Conservation (phyloP, 2,329 filamentous ascomycete species). For the Fusarium lyarnte region DNA sequence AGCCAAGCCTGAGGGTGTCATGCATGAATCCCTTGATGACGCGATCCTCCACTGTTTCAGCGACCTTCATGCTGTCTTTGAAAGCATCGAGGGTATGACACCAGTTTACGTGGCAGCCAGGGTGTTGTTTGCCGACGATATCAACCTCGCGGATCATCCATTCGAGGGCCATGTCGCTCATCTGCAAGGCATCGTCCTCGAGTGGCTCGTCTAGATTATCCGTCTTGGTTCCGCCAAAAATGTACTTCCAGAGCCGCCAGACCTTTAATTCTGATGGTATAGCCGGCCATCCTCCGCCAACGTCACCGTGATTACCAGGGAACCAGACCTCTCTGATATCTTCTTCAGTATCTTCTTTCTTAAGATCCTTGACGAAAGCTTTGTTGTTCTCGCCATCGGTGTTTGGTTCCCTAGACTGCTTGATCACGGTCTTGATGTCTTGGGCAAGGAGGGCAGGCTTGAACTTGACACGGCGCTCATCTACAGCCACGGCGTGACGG, state of each 20-base stretch:
- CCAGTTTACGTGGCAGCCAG: constrained; percentile 47
- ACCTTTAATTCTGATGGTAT: constrained; percentile 36
- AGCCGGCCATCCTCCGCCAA: constrained; percentile 62
- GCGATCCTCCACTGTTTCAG: constrained; percentile 27
- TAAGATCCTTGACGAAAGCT: too few species aligned
- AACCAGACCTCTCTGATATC: constrained; percentile 64
- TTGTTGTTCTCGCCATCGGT: too few species aligned
- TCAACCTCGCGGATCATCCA: constrained; percentile 64
- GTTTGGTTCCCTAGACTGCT: constrained; percentile 16
- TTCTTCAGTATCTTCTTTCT: constrained; percentile 32
- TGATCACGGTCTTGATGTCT: constrained; percentile 44
- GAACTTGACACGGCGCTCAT: constrained; percentile 65
- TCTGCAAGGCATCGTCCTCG: constrained; percentile 48
- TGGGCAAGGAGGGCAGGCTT: constrained; percentile 59
- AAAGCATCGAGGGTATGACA: constrained; percentile 44
- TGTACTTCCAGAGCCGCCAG: constrained; percentile 47
- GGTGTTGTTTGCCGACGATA: constrained; percentile 47
- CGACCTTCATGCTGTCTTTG: constrained; percentile 42
- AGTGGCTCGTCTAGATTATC: constrained; percentile 40
- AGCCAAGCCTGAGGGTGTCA: constrained; percentile 49
- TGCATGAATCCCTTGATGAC: constrained; percentile 46
- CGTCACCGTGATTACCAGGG: constrained; percentile 61
- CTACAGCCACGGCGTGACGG: constrained; percentile 62
- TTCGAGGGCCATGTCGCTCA: constrained; percentile 60
- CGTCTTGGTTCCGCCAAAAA: constrained; percentile 48